Evolutionary conservation across 2,329 filamentous ascomycete species (phyloP), one percentile per base, ranked within the genome.

Genomic region (Neopestalotiopsis clavispora): DNA sequence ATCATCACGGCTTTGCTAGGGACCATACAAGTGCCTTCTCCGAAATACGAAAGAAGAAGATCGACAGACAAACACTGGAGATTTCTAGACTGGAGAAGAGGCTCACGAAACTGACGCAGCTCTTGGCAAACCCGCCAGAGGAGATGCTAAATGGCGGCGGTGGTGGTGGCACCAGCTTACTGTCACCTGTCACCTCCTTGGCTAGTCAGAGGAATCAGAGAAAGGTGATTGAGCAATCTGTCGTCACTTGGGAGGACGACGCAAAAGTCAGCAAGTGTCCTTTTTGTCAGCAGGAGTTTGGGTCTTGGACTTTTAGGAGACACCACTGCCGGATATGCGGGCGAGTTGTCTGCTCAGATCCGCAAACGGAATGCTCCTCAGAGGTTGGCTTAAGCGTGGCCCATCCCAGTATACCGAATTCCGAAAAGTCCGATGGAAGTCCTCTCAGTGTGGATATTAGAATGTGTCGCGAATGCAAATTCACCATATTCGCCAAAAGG

Each of bases 241-340:
- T 99, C 7, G 95, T 99, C 17, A 92, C 92, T 0, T 99, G 96
- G 96, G 93, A 99, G 79, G 95, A 98, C 66, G 96, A 99, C 79
- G 86, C 91, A 0, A 89, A 85, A 40, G 94, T 99, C 5, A 71
- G 85, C 1, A 90, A 91, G 72, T 99, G 96, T 77, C 96, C 96
- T 0, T 97, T 97, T 76, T 99, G 96, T 75, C 93, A 97, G 77
- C 96, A 99, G 75, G 94, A 97, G 68, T 99, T 99, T 79, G 92
- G 94, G 0, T 92, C 91, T 14, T 98, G 97, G 87, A 93, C 94
- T 1, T 97, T 98, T 76, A 89, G 96, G 75, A 86, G 96, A 73
- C 96, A 98, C 79, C 96, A 99, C 80, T 99, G 96, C 80, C 89
- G 96, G 67, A 91, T 97, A 80, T 99, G 96, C 75, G 96, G 96